A percentile compares a stretch with the other conserved stretches of the same genome.
Conservation (phyloP, 768 basidiomycete genomes). For the Zangia roseola region DNA sequence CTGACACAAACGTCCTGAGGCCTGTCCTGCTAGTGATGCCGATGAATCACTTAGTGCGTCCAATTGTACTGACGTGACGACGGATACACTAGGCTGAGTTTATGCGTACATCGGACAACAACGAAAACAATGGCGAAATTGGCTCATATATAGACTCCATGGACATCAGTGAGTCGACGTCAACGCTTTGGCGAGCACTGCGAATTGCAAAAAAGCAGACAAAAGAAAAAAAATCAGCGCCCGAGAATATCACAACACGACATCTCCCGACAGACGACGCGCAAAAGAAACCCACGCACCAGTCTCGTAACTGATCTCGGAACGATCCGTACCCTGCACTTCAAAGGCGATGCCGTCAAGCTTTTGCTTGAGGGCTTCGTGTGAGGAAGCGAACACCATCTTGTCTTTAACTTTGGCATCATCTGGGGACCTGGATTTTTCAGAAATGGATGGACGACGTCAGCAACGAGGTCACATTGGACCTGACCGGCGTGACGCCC, state of each 20-base stretch:
- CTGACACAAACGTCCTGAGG: too few species aligned
- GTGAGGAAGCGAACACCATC: slow-evolving; percentile 92
- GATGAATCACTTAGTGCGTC: not conserved
- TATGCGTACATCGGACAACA: not conserved
- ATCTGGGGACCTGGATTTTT: slow-evolving; percentile 76
- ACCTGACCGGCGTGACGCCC: too few species aligned
- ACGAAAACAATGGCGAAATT: not conserved
- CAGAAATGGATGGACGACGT: too few species aligned
- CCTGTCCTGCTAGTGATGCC: too few species aligned
- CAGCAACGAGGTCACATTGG: too few species aligned
- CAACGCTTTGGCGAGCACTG: slow-evolving; percentile 23
- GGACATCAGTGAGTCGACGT: slow-evolving; percentile 13
- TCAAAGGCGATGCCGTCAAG: slow-evolving; percentile 78
- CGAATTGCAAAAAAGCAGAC: too few species aligned
- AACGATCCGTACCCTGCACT: slow-evolving; percentile 80
- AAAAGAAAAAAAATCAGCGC: too few species aligned
- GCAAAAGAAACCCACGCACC: slow-evolving; percentile 45
- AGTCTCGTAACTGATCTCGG: slow-evolving; percentile 68
- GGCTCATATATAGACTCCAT: not conserved
- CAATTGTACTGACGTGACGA: not conserved
- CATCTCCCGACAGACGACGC: too few species aligned
- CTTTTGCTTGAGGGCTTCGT: slow-evolving; percentile 68
- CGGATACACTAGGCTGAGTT: too few species aligned
- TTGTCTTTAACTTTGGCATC: slow-evolving; percentile 81
- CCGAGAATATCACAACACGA: too few species aligned